These are phyloP conservation scores for Botrytis squamosa DNA, from an alignment of 2,329 filamentous ascomycete species.

Conservation along the genomic window DNA sequence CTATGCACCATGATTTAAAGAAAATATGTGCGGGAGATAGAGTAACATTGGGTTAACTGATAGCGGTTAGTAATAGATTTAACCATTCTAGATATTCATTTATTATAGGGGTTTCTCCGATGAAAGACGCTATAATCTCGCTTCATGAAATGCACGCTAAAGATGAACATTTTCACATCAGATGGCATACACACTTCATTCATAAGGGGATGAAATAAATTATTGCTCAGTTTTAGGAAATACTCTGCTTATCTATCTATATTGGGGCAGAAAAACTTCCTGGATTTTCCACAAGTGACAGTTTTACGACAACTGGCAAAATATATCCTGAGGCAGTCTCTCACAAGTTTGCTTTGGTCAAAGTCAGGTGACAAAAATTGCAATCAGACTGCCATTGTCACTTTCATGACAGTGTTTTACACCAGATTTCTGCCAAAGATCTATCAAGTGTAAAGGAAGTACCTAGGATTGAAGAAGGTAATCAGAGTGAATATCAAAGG, in stretches of 20 bases:
- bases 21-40: neutral
- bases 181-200: neutral
- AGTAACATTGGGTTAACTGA: neutral
- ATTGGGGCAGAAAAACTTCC: neutral
- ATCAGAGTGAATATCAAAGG: neutral
- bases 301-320: neutral
- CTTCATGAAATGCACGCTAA: neutral
- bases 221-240: neutral
- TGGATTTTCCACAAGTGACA: neutral
- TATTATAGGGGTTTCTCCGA: neutral
- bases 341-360: neutral
- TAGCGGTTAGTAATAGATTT: neutral
- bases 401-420: neutral
- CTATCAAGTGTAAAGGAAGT: neutral
- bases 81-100: neutral
- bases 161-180: neutral
- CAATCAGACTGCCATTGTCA: neutral
- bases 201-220: neutral
- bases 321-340: neutral
- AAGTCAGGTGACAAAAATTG: neutral
- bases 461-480: neutral
- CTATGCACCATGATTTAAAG: neutral
- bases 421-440: neutral
- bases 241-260: neutral
- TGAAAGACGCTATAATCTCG: neutral